These are phyloP conservation scores for Cornus florida DNA, from an alignment of 148 eudicot species.

Conservation along the genomic window DNA sequence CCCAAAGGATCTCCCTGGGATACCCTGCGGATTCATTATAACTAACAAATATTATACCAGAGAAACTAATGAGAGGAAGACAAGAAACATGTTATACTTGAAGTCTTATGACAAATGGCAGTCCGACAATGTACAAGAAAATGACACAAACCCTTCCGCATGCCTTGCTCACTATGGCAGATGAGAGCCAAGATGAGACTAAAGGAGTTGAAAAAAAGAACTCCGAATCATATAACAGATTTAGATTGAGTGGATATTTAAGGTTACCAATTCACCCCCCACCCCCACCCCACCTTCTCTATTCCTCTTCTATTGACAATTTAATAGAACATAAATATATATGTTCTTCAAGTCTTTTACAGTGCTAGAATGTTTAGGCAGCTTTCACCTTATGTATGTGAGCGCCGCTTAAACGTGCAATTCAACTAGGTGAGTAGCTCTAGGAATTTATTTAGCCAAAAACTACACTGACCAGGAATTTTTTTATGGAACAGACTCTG, in stretches of 20 bases:
- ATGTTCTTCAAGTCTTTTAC: not conserved
- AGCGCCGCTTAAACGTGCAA: not conserved
- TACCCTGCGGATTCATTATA: conserved; percentile 24
- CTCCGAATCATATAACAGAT: not conserved
- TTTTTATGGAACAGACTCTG: not conserved
- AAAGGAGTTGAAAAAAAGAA: not conserved
- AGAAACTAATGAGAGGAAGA: not conserved
- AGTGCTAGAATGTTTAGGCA: not conserved
- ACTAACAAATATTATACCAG: not conserved
- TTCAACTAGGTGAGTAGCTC: not conserved
- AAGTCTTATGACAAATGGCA: not conserved
- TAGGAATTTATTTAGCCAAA: not conserved
- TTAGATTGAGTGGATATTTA: not conserved
- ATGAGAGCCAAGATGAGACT: not conserved
- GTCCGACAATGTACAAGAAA: not conserved
- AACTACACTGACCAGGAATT: not conserved
- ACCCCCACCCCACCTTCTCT: too few species aligned
- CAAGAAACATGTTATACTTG: not conserved
- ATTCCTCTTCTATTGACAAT: too few species aligned
- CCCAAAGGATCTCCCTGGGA: conserved; percentile 44
- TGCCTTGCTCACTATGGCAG: too few species aligned
- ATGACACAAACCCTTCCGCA: too few species aligned
- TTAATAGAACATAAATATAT: not conserved
- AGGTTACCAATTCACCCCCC: not conserved
- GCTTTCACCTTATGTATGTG: not conserved